phyloP scores from a whole-genome alignment of 1,284 basidiomycete species.

The Ustilago trichophora region DNA sequence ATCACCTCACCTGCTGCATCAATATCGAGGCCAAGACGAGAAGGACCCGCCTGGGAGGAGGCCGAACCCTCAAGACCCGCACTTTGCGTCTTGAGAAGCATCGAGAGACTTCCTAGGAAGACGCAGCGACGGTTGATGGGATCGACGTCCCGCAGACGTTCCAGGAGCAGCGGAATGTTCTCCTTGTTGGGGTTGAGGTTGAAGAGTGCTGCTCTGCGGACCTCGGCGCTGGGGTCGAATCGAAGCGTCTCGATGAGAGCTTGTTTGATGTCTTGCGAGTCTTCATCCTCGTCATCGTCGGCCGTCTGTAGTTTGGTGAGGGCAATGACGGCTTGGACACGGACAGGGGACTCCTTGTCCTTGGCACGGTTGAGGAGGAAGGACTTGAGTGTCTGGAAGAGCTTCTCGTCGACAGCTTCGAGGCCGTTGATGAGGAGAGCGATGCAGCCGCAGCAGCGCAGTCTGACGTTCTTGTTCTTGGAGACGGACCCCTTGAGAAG shows the following conservation, averaged over 20 bases:
- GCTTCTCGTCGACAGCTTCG: slow-evolving; percentile 75
- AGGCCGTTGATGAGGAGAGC: slow-evolving; percentile 55
- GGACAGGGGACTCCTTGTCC: slow-evolving; percentile 85
- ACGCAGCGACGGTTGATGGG: slow-evolving; percentile 81
- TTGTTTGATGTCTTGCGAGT: slow-evolving; percentile 73
- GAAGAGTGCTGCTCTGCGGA: slow-evolving; percentile 84
- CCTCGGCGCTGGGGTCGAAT: slow-evolving; percentile 81
- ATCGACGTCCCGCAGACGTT: slow-evolving; percentile 86
- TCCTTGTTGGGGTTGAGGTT: slow-evolving; percentile 77
- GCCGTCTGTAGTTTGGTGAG: slow-evolving; percentile 83
- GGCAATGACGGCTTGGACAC: slow-evolving; percentile 84
- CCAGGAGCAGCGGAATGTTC: slow-evolving; percentile 75
- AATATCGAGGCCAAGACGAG: slow-evolving; percentile 51
- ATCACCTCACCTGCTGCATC: slow-evolving; percentile 50
- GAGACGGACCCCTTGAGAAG: slow-evolving; percentile 83
- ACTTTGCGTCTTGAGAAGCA: slow-evolving; percentile 37
- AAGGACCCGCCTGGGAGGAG: slow-evolving; percentile 32
- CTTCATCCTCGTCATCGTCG: slow-evolving; percentile 70
- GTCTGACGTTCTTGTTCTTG: slow-evolving; percentile 88
- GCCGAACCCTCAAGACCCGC: slow-evolving; percentile 14
- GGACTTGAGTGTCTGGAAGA: slow-evolving; percentile 76
- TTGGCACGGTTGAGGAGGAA: slow-evolving; percentile 79
- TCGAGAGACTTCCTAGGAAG: slow-evolving; percentile 71
- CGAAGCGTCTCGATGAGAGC: slow-evolving; percentile 78
- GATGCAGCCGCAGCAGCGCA: slow-evolving; percentile 81